Evolutionary conservation across 1,139 yeast species (phyloP).

Genomic region (Fermentozyma sake): DNA sequence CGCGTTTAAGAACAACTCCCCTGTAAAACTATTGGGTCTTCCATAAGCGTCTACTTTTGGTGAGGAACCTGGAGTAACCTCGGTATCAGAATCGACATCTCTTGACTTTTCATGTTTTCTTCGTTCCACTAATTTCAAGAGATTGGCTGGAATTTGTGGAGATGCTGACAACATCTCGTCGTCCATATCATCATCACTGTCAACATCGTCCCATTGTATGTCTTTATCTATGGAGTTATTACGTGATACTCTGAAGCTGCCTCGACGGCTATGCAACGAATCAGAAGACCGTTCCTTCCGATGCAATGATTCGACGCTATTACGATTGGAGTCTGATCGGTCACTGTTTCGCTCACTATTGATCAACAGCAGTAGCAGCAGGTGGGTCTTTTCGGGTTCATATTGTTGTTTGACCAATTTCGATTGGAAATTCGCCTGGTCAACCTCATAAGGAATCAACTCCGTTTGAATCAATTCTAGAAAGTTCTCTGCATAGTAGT

Average conservation of each 20-base stretch:
- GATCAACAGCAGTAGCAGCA: too few species aligned
- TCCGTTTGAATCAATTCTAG: slow-evolving; percentile 66
- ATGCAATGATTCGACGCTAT: too few species aligned
- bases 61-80: slow-evolving; percentile 31
- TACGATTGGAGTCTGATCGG: not conserved
- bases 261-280: too few species aligned
- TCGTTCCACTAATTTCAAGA: slow-evolving; percentile 52
- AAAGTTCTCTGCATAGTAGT: slow-evolving; percentile 78
- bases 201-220: slow-evolving; percentile 9
- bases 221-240: slow-evolving; percentile 14
- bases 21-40: slow-evolving; percentile 24
- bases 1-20: slow-evolving; percentile 18
- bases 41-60: slow-evolving; percentile 20
- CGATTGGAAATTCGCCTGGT: slow-evolving; percentile 21
- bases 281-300: too few species aligned
- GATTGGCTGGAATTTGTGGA: slow-evolving; percentile 63
- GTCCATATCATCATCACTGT: slow-evolving; percentile 41
- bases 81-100: slow-evolving; percentile 11
- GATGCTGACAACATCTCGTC: slow-evolving; percentile 56
- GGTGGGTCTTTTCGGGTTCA: slow-evolving; percentile 3
- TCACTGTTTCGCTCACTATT: too few species aligned
- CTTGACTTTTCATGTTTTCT: slow-evolving; percentile 34
- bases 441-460: slow-evolving; percentile 41
- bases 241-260: slow-evolving; percentile 4
- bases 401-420: slow-evolving; percentile 8